phyloP scores from a whole-genome alignment of 345 rosid species.

The Anastatica hierochuntica region DNA sequence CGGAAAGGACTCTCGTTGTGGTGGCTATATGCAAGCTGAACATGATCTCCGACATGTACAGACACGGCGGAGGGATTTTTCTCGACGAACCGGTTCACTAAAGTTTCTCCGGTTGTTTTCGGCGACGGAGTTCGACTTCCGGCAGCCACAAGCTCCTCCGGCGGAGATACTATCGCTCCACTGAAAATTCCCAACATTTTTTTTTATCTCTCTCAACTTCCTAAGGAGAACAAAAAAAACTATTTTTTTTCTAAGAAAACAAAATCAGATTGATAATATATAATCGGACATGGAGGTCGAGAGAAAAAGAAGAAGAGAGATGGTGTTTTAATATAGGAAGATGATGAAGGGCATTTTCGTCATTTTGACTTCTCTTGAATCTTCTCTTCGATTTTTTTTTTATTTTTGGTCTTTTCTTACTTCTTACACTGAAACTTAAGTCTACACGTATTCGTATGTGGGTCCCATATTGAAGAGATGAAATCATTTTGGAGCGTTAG shows the following conservation, averaged over 20 bases:
- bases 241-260: neutral
- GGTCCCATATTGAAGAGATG: slow-evolving; percentile 2
- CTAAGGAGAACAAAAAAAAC: neutral
- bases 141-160: slow-evolving; percentile 93
- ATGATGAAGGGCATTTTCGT: slow-evolving; percentile 12
- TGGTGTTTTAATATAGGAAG: slow-evolving; percentile 4
- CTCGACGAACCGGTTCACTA: slow-evolving; percentile 54
- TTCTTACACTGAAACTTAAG: slow-evolving; percentile 22
- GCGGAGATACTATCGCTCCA: slow-evolving; percentile 68
- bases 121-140: slow-evolving; percentile 95
- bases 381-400: slow-evolving; percentile 2
- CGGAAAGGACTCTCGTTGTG: slow-evolving; percentile 50
- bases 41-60: slow-evolving; percentile 59
- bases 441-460: slow-evolving; percentile 2
- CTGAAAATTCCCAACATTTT: slow-evolving; percentile 89
- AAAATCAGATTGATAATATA: neutral
- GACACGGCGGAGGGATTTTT: slow-evolving; percentile 56
- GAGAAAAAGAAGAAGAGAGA: neutral
- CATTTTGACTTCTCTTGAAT: neutral
- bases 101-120: slow-evolving; percentile 48
- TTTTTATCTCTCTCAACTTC: neutral
- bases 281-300: slow-evolving; percentile 4
- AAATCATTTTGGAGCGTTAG: slow-evolving; percentile 23
- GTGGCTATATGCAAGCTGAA: slow-evolving; percentile 68
- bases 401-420: neutral